Evolutionary conservation across 208 protist genomes (phyloP).

Genomic region (Wallacemonas sp.): DNA sequence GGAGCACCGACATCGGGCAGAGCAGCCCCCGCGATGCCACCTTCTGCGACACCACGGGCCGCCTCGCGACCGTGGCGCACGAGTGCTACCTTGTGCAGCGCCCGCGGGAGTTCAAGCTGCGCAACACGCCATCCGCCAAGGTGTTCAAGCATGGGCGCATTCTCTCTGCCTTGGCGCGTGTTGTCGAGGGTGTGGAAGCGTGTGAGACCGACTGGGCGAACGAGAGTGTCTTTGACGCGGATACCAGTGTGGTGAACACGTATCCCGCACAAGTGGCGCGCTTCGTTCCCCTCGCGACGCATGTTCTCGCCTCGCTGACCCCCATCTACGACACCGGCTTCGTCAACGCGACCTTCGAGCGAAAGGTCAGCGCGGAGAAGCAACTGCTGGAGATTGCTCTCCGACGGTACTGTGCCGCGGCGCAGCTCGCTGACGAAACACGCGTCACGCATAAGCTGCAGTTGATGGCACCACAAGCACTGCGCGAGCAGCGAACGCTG

Average conservation of each 20-base stretch:
- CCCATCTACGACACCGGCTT: background rate
- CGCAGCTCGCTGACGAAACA: conserved; percentile 14
- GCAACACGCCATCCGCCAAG: background rate
- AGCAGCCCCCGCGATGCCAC: background rate
- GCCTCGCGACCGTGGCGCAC: background rate
- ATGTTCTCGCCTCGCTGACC: background rate
- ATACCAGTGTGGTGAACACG: conserved; percentile 17
- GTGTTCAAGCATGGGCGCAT: conserved; percentile 5
- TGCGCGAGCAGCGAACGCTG: conserved; percentile 11
- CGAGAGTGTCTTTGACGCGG: background rate
- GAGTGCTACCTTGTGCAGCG: conserved; percentile 13
- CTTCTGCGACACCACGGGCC: background rate
- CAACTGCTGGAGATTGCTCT: conserved; percentile 27
- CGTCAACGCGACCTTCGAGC: background rate
- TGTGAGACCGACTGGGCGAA: conserved; percentile 35
- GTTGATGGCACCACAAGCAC: background rate
- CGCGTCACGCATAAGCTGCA: conserved; percentile 15
- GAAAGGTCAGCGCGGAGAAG: background rate
- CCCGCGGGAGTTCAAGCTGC: background rate
- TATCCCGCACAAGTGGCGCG: conserved; percentile 23
- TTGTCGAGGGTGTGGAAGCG: conserved; percentile 12
- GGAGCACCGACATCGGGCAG: background rate
- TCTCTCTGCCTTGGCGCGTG: background rate
- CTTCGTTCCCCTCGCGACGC: conserved; percentile 19
- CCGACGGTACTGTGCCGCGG: conserved; percentile 32